phyloP scores from a whole-genome alignment of 192 early-diverging fungal species.

The Backusella circina region DNA sequence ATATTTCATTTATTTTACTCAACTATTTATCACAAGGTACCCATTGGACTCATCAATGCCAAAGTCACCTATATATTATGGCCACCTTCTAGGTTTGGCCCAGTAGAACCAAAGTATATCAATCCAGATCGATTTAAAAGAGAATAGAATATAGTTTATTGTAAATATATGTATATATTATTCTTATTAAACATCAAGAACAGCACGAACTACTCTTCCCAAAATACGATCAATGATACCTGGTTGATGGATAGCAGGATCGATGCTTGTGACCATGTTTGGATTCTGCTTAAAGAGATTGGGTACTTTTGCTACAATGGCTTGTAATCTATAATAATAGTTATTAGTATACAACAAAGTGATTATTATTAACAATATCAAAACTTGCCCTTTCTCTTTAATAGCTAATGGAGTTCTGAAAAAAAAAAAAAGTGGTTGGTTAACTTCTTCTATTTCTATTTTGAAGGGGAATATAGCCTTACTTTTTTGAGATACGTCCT shows the following conservation, averaged over 20 bases:
- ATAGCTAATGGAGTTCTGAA: not conserved
- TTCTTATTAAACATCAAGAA: not conserved
- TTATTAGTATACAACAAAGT: not conserved
- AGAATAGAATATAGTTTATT: not conserved
- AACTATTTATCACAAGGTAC: conserved; percentile 45
- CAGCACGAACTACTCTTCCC: not conserved
- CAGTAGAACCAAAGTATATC: conserved; percentile 23
- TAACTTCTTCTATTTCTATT: too few species aligned
- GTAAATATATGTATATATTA: not conserved
- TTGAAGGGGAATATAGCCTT: not conserved
- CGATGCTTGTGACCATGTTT: not conserved
- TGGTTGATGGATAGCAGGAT: not conserved
- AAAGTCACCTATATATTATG: conserved; percentile 61
- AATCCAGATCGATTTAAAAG: conserved; percentile 8
- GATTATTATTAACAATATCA: not conserved
- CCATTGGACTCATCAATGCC: conserved; percentile 62
- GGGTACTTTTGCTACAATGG: not conserved
- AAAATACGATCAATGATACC: not conserved
- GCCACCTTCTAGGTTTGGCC: conserved; percentile 64
- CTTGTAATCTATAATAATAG: not conserved
- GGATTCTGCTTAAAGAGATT: not conserved
- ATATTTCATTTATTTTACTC: not conserved
- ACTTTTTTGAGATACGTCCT: not conserved
- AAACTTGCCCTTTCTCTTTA: not conserved
- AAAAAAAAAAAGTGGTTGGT: not conserved